Evolutionary conservation across 2,329 filamentous ascomycete genomes (phyloP).

Genomic region (Plectosphaerella sp.): DNA sequence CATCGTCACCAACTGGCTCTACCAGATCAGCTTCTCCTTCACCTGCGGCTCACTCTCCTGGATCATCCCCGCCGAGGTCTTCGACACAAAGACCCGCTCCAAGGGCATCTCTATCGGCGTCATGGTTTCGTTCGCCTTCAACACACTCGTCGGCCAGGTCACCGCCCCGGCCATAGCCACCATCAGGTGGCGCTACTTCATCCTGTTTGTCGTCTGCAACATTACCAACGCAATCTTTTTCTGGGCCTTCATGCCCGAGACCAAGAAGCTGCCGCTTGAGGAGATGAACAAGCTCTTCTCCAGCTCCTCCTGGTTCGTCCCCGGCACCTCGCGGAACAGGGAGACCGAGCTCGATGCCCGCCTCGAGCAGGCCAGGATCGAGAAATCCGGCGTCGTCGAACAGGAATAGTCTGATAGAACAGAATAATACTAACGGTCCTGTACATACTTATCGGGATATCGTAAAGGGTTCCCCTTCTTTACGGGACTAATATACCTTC

Average conservation of each 20-base stretch:
- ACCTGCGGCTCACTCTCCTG: conserved; percentile 56
- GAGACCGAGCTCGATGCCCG: too few relatives aligned
- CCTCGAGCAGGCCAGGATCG: too few relatives aligned
- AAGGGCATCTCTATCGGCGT: conserved; percentile 72
- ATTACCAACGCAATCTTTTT: conserved; percentile 45
- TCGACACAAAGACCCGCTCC: conserved; percentile 69
- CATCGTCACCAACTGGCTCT: conserved; percentile 68
- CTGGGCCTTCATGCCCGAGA: conserved; percentile 63
- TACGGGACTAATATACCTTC: too few relatives aligned
- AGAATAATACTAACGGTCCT: too few relatives aligned
- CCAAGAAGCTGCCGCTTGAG: conserved; percentile 57
- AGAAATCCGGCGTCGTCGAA: too few relatives aligned
- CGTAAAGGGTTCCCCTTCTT: too few relatives aligned
- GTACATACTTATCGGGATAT: too few relatives aligned
- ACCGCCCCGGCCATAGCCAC: conserved; percentile 3
- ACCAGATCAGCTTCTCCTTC: conserved; percentile 65
- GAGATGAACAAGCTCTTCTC: conserved; percentile 65
- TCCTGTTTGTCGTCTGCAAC: conserved; percentile 47
- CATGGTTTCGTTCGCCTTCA: conserved; percentile 70
- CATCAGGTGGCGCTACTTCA: conserved; percentile 2
- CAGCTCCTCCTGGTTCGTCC: conserved; percentile 60
- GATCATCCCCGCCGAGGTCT: conserved; percentile 36
- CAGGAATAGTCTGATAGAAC: too few relatives aligned
- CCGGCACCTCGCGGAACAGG: background rate
- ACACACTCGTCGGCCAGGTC: conserved; percentile 56